Evolutionary conservation across 208 protist genomes (phyloP), one percentile per base, ranked within the genome.

Genomic region (Tritrichomonas musculus): DNA sequence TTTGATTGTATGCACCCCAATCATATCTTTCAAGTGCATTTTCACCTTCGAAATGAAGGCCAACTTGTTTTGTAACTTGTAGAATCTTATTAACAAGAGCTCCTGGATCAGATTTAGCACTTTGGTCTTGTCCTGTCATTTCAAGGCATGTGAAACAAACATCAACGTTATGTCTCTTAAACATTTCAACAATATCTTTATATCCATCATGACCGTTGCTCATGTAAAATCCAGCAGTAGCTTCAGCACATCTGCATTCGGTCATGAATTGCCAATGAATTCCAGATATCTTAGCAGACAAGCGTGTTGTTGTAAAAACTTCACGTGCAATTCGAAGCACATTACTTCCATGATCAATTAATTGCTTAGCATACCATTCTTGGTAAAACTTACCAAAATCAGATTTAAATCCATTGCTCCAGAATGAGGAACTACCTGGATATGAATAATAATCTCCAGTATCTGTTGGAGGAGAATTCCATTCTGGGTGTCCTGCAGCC

Each of bases 1-100:
- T 47, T 49, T 36, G 30, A 11, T 49, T 14, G 41, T 82, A 82
- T 9, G 30, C 20, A 53, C 41, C 41, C 73, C 73, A 82, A 36
- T 82, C 73, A 30, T 53, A 82, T 25, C n/a, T 53, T 47, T 25
- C 73, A 82, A 82, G 73, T 47, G 73, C 73, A 41, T 82, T 82
- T 36, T 82, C 73, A 82, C 73, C 73, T 44, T 82, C 73, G 25
- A 82, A 82, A 20, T 82, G 47, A 36, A 82, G 73, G 22, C 73
- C 73, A 50, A 41, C 73, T 20, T 36, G n/a, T 1, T 36, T 44
- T 30, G 73, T 36, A 53, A 53, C 73, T 25, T 50, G 47, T 11
- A 82, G 25, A 41, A 82, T 53, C 41, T 82, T 33, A 25, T 47
- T 20, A 36, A 82, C 73, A 41, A 82, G 73, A 8, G n/a, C n/a